A percentile compares a stretch with the other conserved stretches of the same genome.
Evolutionary conservation across 345 rosid species (phyloP).

Genomic region (Theobroma cacao): DNA sequence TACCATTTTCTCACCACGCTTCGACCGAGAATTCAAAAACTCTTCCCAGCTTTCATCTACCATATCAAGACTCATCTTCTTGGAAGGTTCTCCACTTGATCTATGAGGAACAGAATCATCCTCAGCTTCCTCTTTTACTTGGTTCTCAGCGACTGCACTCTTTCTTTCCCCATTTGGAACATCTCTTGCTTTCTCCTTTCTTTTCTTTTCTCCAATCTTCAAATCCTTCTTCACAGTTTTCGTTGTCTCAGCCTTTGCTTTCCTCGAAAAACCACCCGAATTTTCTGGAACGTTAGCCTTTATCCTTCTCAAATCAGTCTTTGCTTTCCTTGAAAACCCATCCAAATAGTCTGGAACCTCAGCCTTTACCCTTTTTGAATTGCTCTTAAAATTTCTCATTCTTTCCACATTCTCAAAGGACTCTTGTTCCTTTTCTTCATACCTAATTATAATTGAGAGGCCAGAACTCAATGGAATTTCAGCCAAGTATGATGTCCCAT

Average conservation of each 20-base stretch:
- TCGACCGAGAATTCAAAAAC: conserved; percentile 17
- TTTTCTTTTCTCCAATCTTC: not conserved
- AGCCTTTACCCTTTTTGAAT: not conserved
- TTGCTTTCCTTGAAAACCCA: not conserved
- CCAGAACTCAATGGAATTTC: conserved; percentile 17
- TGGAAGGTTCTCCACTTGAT: not conserved
- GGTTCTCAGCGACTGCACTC: conserved; percentile 17
- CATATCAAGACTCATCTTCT: conserved; percentile 3
- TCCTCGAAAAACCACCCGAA: not conserved
- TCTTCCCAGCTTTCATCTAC: conserved; percentile 29
- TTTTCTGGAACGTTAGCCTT: conserved; percentile 1
- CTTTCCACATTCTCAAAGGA: not conserved
- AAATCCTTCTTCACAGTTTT: not conserved
- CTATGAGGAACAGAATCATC: conserved; percentile 7
- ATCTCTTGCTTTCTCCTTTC: not conserved
- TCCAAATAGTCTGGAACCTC: conserved; percentile 4
- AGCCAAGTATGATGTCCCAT: conserved; percentile 29
- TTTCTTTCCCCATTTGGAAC: conserved; percentile 7
- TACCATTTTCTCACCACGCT: conserved; percentile 11
- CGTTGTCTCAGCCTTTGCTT: not conserved
- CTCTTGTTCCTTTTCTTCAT: not conserved
- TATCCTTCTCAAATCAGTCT: no score
- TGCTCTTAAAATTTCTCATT: not conserved
- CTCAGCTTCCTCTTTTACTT: conserved; percentile 5
- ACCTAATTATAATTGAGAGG: not conserved